A percentile compares a stretch with the other conserved stretches of the same genome.
phyloP scores from a whole-genome alignment of 2,329 filamentous ascomycete species.

The Chaetomium strumarium region DNA sequence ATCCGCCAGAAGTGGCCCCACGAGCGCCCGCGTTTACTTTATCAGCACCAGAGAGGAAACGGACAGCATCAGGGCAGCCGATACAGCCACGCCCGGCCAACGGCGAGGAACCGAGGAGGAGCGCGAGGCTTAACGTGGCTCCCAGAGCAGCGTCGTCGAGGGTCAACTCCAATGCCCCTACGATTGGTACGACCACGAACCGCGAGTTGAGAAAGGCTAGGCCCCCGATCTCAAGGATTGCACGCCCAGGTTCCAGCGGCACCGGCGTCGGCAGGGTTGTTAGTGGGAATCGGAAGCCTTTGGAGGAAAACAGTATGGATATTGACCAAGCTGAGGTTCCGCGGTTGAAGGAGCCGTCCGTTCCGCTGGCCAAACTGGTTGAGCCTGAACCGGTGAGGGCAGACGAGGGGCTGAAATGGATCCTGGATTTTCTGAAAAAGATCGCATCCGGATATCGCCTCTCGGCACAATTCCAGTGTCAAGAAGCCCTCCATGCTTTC shows the following conservation, averaged over 20 bases:
- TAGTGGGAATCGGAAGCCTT: constrained; percentile 79
- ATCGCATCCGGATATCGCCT: constrained; percentile 75
- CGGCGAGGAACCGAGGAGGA: constrained; percentile 61
- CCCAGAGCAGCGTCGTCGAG: constrained; percentile 61
- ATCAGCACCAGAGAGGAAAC: constrained; percentile 64
- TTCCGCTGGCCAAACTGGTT: constrained; percentile 34
- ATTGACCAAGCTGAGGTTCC: constrained; percentile 59
- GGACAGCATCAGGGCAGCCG: constrained; percentile 83
- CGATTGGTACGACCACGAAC: constrained; percentile 54
- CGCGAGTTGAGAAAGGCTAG: constrained; percentile 81
- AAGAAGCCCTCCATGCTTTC: constrained; percentile 70
- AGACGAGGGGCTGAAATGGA: constrained; percentile 68
- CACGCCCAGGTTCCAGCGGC: constrained; percentile 60
- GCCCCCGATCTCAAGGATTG: constrained; percentile 59
- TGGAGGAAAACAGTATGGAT: constrained; percentile 62
- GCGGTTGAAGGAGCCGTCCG: constrained; percentile 38
- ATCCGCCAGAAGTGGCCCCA: constrained; percentile 35
- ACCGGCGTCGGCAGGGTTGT: constrained; percentile 79
- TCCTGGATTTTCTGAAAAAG: constrained; percentile 76
- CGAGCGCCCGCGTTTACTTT: constrained; percentile 36
- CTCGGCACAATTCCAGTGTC: constrained; percentile 71
- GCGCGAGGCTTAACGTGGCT: constrained; percentile 64
- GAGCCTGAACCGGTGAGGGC: constrained; percentile 57
- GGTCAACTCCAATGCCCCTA: constrained; percentile 51
- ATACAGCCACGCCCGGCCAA: constrained; percentile 47